phyloP scores from a whole-genome alignment of 495 filamentous ascomycete genomes.

The Gamarada debralockiae region DNA sequence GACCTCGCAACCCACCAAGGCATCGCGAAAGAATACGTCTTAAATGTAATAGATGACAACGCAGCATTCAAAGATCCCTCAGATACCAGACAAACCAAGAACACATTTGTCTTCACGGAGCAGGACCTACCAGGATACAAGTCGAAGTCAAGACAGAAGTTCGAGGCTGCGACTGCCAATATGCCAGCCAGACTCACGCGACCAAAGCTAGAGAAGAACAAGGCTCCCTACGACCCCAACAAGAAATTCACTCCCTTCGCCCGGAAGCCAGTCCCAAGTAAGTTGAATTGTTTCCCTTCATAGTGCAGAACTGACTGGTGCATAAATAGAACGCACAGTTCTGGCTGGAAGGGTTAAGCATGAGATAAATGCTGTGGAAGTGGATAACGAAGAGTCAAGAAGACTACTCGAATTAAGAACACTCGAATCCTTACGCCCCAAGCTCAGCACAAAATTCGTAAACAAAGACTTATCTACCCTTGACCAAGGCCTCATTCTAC shows the following conservation, averaged over 20 bases:
- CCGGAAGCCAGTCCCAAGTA: conserved; percentile 80
- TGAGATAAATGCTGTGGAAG: conserved; percentile 73
- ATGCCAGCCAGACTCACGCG: conserved; percentile 46
- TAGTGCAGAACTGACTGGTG: background rate
- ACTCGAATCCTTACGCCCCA: conserved; percentile 60
- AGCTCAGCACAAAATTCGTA: conserved; percentile 46
- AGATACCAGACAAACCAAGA: conserved; percentile 46
- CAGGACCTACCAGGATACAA: conserved; percentile 82
- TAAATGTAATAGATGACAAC: conserved; percentile 60
- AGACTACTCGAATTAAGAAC: conserved; percentile 56
- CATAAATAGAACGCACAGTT: conserved; percentile 59
- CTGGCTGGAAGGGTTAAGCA: conserved; percentile 69
- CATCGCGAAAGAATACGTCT: conserved; percentile 78
- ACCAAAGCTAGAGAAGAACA: conserved; percentile 30
- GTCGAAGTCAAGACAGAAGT: conserved; percentile 49
- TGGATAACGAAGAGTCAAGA: conserved; percentile 69
- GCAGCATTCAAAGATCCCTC: too few species aligned
- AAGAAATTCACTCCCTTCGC: conserved; percentile 65
- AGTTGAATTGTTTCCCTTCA: conserved; percentile 20
- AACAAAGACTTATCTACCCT: conserved; percentile 34
- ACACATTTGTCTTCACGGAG: conserved; percentile 88
- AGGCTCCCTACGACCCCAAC: conserved; percentile 45
- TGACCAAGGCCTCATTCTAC: conserved; percentile 35
- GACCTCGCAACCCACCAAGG: conserved; percentile 55
- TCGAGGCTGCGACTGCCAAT: conserved; percentile 41